These are phyloP conservation scores for Heritiera fomes DNA, from an alignment of 345 rosid species.

Conservation along the genomic window DNA sequence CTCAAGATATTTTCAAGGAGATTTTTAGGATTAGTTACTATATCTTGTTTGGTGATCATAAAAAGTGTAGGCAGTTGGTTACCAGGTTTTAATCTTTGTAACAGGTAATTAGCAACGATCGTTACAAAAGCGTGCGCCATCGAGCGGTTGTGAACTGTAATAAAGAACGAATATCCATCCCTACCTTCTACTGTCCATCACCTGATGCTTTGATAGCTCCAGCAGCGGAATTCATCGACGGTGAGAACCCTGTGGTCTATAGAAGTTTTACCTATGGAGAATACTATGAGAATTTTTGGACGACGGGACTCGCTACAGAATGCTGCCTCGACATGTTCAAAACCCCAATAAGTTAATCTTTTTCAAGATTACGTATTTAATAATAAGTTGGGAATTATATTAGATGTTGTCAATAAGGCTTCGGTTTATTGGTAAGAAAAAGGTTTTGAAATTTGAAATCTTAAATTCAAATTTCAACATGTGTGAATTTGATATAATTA, in stretches of 20 bases:
- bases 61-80: too few relatives aligned
- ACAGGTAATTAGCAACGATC: slow-evolving; percentile 43
- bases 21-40: too few relatives aligned
- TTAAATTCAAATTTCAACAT: too few relatives aligned
- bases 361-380: not conserved
- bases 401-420: too few relatives aligned
- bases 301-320: slow-evolving; percentile 49
- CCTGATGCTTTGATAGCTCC: slow-evolving; percentile 36
- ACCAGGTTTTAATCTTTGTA: not conserved
- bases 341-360: slow-evolving; percentile 11
- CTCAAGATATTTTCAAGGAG: too few relatives aligned
- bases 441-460: too few relatives aligned
- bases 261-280: slow-evolving; percentile 45
- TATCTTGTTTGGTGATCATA: too few relatives aligned
- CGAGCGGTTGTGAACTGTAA: slow-evolving; percentile 43
- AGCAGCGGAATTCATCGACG: slow-evolving; percentile 28
- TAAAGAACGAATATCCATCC: slow-evolving; percentile 37
- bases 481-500: too few relatives aligned
- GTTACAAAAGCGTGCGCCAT: slow-evolving; percentile 49
- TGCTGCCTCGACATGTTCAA: slow-evolving; percentile 67
- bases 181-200: slow-evolving; percentile 39
- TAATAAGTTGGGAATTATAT: not conserved
- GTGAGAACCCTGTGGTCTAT: slow-evolving; percentile 31
- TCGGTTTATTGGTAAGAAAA: too few relatives aligned
- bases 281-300: slow-evolving; percentile 61